phyloP scores from a whole-genome alignment of 2,329 filamentous ascomycete genomes.

The Fusarium sp. region DNA sequence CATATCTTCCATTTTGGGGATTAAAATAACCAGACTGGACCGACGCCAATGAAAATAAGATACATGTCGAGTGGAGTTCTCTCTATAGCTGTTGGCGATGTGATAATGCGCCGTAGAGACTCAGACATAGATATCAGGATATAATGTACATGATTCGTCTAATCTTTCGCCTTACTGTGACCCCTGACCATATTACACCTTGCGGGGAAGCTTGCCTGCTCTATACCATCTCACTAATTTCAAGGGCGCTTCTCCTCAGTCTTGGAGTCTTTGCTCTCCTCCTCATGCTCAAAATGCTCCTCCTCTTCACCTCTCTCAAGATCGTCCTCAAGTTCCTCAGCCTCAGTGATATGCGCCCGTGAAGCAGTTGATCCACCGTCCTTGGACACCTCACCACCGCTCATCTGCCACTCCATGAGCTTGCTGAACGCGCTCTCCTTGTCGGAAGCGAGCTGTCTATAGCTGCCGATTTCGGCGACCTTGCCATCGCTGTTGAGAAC shows the following conservation, averaged over 20 bases:
- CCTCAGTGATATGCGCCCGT: conserved; percentile 62
- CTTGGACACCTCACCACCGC: conserved; percentile 75
- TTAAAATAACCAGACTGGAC: conserved; percentile 40
- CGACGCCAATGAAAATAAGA: conserved; percentile 42
- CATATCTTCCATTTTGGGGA: conserved; percentile 28
- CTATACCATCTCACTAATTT: conserved; percentile 17
- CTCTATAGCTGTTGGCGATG: conserved; percentile 35
- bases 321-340: conserved; percentile 66
- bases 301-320: conserved; percentile 58
- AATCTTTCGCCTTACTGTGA: conserved; percentile 28
- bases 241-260: conserved; percentile 41
- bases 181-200: conserved; percentile 39
- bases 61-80: conserved; percentile 48
- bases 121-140: conserved; percentile 46
- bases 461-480: conserved; percentile 92
- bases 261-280: conserved; percentile 40
- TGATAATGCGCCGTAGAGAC: conserved; percentile 40
- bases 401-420: conserved; percentile 99
- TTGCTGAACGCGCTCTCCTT: conserved; percentile 88
- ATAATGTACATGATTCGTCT: conserved; percentile 50
- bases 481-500: conserved; percentile 88
- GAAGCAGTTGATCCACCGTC: conserved; percentile 53
- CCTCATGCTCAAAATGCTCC: conserved; percentile 50
- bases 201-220: conserved; percentile 12
- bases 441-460: conserved; percentile 79